Evolutionary conservation across 257 asterid genomes (phyloP).

Genomic region (Voacanga thouarsii): DNA sequence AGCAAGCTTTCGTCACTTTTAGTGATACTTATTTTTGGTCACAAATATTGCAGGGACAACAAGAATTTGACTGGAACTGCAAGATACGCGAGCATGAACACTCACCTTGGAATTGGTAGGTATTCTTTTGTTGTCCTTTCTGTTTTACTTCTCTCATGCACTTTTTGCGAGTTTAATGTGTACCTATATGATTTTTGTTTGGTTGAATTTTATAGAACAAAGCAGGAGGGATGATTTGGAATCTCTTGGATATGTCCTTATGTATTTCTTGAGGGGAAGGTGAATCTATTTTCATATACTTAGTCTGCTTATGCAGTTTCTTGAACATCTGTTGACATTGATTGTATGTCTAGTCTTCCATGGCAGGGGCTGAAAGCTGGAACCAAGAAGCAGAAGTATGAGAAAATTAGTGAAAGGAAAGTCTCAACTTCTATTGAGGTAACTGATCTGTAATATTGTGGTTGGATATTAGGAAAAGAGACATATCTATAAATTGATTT

Average conservation of each 20-base stretch:
- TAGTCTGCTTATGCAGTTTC: conserved; percentile 16
- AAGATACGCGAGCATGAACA: conserved; percentile 96
- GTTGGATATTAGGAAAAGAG: conserved; percentile 15
- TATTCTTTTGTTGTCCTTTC: conserved; percentile 16
- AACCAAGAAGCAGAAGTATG: conserved; percentile 91
- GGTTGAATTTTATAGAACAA: conserved; percentile 50
- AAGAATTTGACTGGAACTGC: conserved; percentile 98
- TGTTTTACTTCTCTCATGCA: conserved; percentile 11
- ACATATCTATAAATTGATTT: conserved; percentile 10
- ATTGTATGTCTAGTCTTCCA: conserved; percentile 64
- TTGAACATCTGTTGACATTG: conserved; percentile 34
- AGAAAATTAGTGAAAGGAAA: conserved; percentile 89
- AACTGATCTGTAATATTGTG: conserved; percentile 13
- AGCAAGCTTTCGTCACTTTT: conserved; percentile 1
- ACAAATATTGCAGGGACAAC: conserved; percentile 68
- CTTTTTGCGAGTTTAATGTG: conserved; percentile 10
- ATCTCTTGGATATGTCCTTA: conserved; percentile 90
- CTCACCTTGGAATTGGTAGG: conserved; percentile 95
- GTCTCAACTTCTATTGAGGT: conserved; percentile 98
- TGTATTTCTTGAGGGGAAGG: conserved; percentile 98
- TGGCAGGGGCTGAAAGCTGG: conserved; percentile 99
- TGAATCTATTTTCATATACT: conserved; percentile 20
- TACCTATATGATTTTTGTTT: conserved; percentile 16
- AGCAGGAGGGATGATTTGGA: conserved; percentile 99
- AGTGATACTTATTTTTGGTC: conserved; percentile 3